Percentiles rank a stretch among this genome's conserved stretches.
Conservation (phyloP, 768 basidiomycete genomes). For the Xanthoconium stramineum region DNA sequence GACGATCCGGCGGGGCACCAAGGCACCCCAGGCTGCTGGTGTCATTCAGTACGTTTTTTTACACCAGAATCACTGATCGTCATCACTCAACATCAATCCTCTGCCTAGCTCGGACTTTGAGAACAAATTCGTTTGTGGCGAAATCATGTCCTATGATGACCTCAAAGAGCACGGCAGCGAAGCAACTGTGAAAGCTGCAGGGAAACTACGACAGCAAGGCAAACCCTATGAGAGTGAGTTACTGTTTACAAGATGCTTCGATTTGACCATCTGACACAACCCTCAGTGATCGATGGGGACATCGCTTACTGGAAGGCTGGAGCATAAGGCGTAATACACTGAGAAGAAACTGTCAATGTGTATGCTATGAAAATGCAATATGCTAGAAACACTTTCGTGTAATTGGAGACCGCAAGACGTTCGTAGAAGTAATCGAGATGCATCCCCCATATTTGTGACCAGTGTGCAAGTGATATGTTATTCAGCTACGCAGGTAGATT, state of each 20-base stretch:
- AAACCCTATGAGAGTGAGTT: constrained; percentile 91
- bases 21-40: constrained; percentile 96
- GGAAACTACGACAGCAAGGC: constrained; percentile 93
- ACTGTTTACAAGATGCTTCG: not conserved
- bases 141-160: constrained; percentile 92
- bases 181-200: constrained; percentile 87
- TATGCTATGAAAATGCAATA: constrained; percentile 9
- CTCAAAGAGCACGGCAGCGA: constrained; percentile 91
- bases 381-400: constrained; percentile 11
- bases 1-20: constrained; percentile 92
- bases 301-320: constrained; percentile 93
- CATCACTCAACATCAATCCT: constrained; percentile 1
- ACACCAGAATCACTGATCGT: not conserved
- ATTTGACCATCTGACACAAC: constrained; percentile 5
- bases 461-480: no score
- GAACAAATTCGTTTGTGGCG: constrained; percentile 96
- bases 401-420: constrained; percentile 2
- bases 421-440: not conserved
- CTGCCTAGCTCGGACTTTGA: constrained; percentile 83
- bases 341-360: not conserved
- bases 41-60: constrained; percentile 80
- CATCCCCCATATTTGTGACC: no score
- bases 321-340: constrained; percentile 27
- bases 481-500: no score
- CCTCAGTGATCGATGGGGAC: constrained; percentile 78